Base-by-base conservation (phyloP, 2,329 filamentous ascomycete genomes). In the Chrysoporthe cubensis region DNA sequence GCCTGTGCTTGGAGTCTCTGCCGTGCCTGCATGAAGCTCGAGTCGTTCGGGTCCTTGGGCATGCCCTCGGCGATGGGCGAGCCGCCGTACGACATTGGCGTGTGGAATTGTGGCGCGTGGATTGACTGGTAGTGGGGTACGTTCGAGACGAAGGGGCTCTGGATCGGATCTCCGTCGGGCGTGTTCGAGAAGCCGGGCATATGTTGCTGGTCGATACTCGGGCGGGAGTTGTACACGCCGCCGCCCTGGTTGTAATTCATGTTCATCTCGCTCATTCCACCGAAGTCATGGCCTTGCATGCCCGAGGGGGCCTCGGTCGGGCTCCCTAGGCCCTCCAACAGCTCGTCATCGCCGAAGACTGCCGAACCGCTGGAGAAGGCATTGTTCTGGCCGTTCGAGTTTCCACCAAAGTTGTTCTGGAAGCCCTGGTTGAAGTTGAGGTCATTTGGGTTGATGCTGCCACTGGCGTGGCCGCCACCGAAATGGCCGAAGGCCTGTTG, bases 141-240 rank as follows among this genome's bases (percentile, higher is more conserved):
- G 75, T 87, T 89, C 73, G 91, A 88, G 54, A 92, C 87, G 75
- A 94, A 97, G 0, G 95, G 95, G 74, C 94, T 97, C 75, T 96
- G 92, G 69, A 97, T 95, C 6, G 95, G 94, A 64, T 93, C 91
- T 64, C 93, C 93, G 70, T 98, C 95, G 3, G 95, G 94, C 1
- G 94, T 97, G 77, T 92, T 93, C 26, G 95, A 97, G 79, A 91
- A 98, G 70, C 93, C 88, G 75, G 91, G 91, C 75, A 93, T 89
- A 67, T 91, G 89, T 60, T 86, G 82, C 69, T 89, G 87, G 71
- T 92, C 89, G 73, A 90, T 78, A 44, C 83, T 84, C 68, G 90
- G 89, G 67, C 91, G 85, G 4, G 80, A 76, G 4, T 74, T 72
- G 73, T 87, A 89, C 21, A 86, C 81, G 62, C 81, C 81, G 26